phyloP scores from a whole-genome alignment of 257 asterid species.

The Cruciata laevipes region DNA sequence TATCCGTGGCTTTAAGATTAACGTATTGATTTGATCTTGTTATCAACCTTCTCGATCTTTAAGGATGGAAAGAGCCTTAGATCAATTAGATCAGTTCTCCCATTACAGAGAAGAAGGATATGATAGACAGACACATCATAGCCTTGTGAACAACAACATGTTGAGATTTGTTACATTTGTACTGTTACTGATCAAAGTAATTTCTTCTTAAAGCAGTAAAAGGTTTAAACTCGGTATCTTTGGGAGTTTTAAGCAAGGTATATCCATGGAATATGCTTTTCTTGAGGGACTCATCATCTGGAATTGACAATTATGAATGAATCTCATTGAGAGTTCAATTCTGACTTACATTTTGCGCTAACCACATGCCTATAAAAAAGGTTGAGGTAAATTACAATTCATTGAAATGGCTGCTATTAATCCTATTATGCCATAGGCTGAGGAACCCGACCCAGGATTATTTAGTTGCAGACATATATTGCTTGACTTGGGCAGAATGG shows the following conservation, averaged over 20 bases:
- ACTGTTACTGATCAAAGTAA: not conserved
- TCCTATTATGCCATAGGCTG: not conserved
- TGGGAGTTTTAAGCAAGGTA: not conserved
- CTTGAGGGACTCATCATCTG: constrained; percentile 2
- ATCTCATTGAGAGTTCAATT: not conserved
- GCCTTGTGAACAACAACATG: not conserved
- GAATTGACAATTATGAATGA: not conserved
- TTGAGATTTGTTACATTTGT: not conserved
- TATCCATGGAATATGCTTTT: constrained; percentile 4
- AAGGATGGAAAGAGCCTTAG: not conserved
- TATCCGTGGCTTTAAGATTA: not conserved
- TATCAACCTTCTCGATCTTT: not conserved
- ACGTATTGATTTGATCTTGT: not conserved
- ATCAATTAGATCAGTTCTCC: not conserved
- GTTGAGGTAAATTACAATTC: not conserved
- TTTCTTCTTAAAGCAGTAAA: not conserved
- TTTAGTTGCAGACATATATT: not conserved
- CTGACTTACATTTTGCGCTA: not conserved
- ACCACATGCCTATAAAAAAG: not conserved
- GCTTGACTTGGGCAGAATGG: not conserved
- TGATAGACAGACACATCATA: not conserved
- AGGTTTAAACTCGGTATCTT: not conserved
- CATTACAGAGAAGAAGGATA: not conserved
- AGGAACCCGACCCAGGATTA: not conserved
- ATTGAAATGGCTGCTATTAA: not conserved